Evolutionary conservation across 768 basidiomycete genomes (phyloP), one percentile per base, ranked within the genome.

Genomic region (Psilocybe subaeruginosa): DNA sequence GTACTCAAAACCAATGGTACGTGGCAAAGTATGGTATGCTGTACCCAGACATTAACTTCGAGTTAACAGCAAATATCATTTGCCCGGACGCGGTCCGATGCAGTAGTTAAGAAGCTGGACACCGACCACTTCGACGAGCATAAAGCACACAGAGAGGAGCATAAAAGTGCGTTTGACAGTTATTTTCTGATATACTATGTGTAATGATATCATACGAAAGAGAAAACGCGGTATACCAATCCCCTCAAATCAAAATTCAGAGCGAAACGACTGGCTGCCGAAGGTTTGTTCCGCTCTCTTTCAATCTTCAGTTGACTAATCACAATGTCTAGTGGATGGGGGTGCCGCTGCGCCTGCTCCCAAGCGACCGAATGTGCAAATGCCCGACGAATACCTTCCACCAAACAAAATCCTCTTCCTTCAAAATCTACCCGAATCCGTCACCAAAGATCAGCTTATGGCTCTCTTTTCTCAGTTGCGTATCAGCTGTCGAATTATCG

Each of bases 371-470:
- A 87, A 88, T 66, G 91, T 97, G 62, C 93, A 96, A 73, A 97
- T 99, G 95, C 96, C 97, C 43, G 97, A 99, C 89, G 97, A 99
- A 75, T 99, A 98, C 75, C 86, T 99, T 6, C 97, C 97, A 1
- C 97, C 97, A 41, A 99, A 99, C 90, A 95, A 96, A 75, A 97
- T 99, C 76, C 84, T 99, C 54, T 99, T 99, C 85, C 74, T 99
- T 65, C 97, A 99, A 77, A 98, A 98, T 73, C 81, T 99, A 23
- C 95, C 96, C 17, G 95, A 97, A 71, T 90, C 76, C 45, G 95
- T 95, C 65, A 95, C 91, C 57, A 95, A 97, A 72, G 96, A 97
- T 56, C 90, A 92, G 70, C 89, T 99, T 62, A 86, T 91, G 75
- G 87, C 88, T 1, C 81, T 99, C 23, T 99, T 99, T 79, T 90